Conservation (phyloP, 1,139 yeast genomes). For the Protomyces inouyei region DNA sequence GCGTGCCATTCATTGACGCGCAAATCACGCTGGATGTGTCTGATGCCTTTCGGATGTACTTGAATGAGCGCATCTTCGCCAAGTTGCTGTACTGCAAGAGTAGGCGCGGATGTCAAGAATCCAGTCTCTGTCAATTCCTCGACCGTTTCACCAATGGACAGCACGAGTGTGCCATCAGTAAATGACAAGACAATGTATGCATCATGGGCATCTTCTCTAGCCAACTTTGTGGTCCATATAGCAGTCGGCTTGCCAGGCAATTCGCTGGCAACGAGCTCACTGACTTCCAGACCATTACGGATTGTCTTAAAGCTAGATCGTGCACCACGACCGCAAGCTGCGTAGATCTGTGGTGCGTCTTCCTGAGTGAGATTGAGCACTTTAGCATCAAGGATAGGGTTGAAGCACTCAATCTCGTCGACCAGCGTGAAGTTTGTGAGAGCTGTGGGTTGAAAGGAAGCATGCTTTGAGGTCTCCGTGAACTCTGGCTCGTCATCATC, state of each 20-base stretch:
- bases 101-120: constrained; percentile 52
- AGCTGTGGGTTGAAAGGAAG: constrained; percentile 39
- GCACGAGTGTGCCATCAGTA: constrained; percentile 61
- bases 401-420: constrained; percentile 50
- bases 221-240: constrained; percentile 57
- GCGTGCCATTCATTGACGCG: constrained; percentile 68
- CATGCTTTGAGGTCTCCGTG: constrained; percentile 38
- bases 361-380: constrained; percentile 40
- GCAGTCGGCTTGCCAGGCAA: constrained; percentile 60
- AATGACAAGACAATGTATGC: constrained; percentile 66
- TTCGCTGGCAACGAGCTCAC: constrained; percentile 64
- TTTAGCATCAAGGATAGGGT: constrained; percentile 56
- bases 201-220: constrained; percentile 49
- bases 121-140: constrained; percentile 70
- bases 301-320: constrained; percentile 50
- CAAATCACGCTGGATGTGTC: constrained; percentile 50
- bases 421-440: constrained; percentile 58
- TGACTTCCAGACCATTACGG: constrained; percentile 57
- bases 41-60: constrained; percentile 65
- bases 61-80: constrained; percentile 65
- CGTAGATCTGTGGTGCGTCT: constrained; percentile 42
- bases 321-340: constrained; percentile 44
- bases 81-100: constrained; percentile 66
- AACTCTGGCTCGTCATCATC: constrained; percentile 43
- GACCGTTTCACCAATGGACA: constrained; percentile 73